Conservation (phyloP, 306 rosid genomes). For the Ormosia semicastrata region DNA sequence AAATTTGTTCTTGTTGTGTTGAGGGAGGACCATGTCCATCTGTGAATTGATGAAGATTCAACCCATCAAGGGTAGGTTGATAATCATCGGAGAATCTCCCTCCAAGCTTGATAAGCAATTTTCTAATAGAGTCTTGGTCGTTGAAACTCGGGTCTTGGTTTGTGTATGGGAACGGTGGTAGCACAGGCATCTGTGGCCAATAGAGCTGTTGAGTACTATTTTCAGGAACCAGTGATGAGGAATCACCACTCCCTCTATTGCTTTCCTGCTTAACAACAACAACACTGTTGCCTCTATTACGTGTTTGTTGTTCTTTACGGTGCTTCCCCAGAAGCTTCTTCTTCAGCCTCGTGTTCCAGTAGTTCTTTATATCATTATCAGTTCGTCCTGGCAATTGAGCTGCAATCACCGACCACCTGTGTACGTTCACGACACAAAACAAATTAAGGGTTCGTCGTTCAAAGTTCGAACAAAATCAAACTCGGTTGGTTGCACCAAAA, state of each 20-base stretch:
- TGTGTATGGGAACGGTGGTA: constrained; percentile 29
- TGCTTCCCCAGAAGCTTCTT: constrained; percentile 83
- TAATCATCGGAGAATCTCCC: constrained; percentile 54
- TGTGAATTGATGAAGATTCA: constrained; percentile 37
- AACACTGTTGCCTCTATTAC: constrained; percentile 28
- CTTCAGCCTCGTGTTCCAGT: constrained; percentile 94
- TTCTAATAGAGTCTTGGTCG: constrained; percentile 57
- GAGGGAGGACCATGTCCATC: not conserved
- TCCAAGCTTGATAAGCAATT: constrained; percentile 60
- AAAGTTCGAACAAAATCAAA: not conserved
- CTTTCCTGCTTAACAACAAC: constrained; percentile 37
- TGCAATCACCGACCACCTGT: constrained; percentile 90
- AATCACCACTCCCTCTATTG: constrained; percentile 17
- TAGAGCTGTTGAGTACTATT: constrained; percentile 33
- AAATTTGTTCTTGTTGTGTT: constrained; percentile 9
- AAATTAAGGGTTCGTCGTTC: not conserved
- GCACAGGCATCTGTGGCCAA: constrained; percentile 67
- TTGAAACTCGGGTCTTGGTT: constrained; percentile 48
- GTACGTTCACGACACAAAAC: not conserved
- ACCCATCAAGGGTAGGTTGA: constrained; percentile 30
- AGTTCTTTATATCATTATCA: constrained; percentile 89
- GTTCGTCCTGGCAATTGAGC: constrained; percentile 92
- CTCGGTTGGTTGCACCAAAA: not conserved
- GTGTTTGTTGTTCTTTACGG: constrained; percentile 57
- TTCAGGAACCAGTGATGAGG: constrained; percentile 21